Evolutionary conservation across 2,329 filamentous ascomycete genomes (phyloP), one percentile per base, ranked within the genome.

Genomic region (Aspergillus fijiensis): DNA sequence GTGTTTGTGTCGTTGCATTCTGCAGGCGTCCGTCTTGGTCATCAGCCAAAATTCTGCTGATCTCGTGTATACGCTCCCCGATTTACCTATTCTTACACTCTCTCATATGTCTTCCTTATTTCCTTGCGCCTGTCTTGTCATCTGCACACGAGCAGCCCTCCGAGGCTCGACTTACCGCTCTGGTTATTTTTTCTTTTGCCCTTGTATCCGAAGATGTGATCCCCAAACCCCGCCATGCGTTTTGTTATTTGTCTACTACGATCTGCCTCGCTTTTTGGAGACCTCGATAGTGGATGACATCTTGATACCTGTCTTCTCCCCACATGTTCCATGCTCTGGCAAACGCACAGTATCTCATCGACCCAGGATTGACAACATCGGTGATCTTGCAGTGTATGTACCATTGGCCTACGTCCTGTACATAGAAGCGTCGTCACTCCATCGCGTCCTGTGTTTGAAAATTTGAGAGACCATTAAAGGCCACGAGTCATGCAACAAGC

Each of bases 1-100:
- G 65, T 49, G 65, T 57, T 14, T 42, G 39, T 60, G 65, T 59
- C 62, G 54, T 68, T 74, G 74, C 74, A 76, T 77, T 67, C 68
- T 60, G 71, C 71, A 72, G 74, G 74, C 74, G 74, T 76, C 70
- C 68, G 65, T 69, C 66, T 68, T 70, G 67, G 67, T 68, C 59
- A 69, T 70, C 69, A 71, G 70, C 69, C 64, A 63, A 67, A 63
- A 67, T 66, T 64, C 54, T 67, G 68, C 66, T 72, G 69, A 67
- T 69, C 67, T 68, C 64, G 65, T 71, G 64, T 70, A 70, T 68
- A 65, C 66, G 65, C 66, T 67, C 57, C 55, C 56, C 60, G 49
- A 66, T 65, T 63, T 65, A 65, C 64, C 63, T 65, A 45, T 65
- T 58, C 59, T 60, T 68, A 45, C 63, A 52, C 61, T 63, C 58